Conservation (phyloP, 257 asterid genomes). For the Cinchona pubescens region DNA sequence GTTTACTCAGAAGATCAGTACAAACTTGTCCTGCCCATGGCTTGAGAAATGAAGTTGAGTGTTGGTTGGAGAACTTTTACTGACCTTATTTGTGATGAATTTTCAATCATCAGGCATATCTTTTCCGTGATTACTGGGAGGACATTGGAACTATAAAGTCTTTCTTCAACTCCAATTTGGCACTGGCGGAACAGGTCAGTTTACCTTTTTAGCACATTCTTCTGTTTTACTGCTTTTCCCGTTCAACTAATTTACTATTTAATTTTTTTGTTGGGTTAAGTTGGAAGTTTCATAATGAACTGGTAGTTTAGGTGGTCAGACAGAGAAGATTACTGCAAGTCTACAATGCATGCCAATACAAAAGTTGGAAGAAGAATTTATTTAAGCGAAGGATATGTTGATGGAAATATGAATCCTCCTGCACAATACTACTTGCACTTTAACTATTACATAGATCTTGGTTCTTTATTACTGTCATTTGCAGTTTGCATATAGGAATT, state of each 20-base stretch:
- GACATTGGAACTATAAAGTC: slow-evolving; percentile 90
- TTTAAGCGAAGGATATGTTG: background rate
- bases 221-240: background rate
- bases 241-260: background rate
- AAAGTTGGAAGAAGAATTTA: too few relatives aligned
- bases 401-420: background rate
- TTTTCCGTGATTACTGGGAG: slow-evolving; percentile 92
- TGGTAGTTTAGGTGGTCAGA: background rate
- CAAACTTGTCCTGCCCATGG: slow-evolving; percentile 4
- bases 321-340: background rate
- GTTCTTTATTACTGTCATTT: too few relatives aligned
- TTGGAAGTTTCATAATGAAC: background rate
- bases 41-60: background rate
- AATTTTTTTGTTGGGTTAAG: background rate
- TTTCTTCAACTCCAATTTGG: slow-evolving; percentile 91
- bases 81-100: slow-evolving; percentile 19
- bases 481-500: too few relatives aligned
- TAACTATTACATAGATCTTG: too few relatives aligned
- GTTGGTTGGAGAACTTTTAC: background rate
- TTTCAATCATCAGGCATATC: slow-evolving; percentile 54
- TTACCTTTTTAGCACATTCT: background rate
- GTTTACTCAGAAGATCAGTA: background rate
- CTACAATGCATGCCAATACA: background rate
- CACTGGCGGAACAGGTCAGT: slow-evolving; percentile 80
- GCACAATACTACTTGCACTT: background rate